Evolutionary conservation across 2,329 filamentous ascomycete genomes (phyloP).

Genomic region (Scytalidium lignicola): DNA sequence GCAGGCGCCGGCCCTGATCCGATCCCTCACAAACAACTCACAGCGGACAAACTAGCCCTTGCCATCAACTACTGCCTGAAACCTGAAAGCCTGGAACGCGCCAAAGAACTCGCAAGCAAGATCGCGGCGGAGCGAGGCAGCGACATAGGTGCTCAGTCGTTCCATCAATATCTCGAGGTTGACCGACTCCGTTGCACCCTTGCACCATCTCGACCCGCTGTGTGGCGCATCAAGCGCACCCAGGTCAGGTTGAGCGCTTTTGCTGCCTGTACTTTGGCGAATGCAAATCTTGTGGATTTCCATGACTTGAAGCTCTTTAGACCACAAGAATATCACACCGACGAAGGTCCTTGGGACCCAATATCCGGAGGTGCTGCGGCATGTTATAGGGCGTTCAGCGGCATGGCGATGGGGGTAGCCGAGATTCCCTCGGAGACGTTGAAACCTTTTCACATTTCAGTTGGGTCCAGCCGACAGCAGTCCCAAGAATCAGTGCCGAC

Average conservation of each 20-base stretch:
- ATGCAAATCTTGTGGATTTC: conserved; percentile 57
- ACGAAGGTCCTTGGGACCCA: conserved; percentile 70
- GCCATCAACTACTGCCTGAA: conserved; percentile 55
- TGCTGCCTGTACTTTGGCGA: conserved; percentile 61
- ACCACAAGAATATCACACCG: conserved; percentile 64
- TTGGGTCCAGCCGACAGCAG: conserved; percentile 22
- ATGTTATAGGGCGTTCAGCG: conserved; percentile 68
- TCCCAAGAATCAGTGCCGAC: conserved; percentile 8
- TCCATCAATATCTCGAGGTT: conserved; percentile 61
- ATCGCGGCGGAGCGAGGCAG: conserved; percentile 60
- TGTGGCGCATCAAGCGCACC: conserved; percentile 66
- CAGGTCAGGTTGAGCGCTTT: conserved; percentile 64
- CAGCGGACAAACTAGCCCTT: conserved; percentile 55
- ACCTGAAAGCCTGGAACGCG: conserved; percentile 54
- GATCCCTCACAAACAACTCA: conserved; percentile 63
- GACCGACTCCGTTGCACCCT: conserved; percentile 62
- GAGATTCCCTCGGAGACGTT: conserved; percentile 58
- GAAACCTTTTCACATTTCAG: conserved; percentile 28
- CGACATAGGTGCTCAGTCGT: conserved; percentile 38
- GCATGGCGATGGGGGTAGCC: conserved; percentile 72
- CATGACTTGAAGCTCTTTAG: conserved; percentile 63
- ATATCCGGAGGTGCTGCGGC: conserved; percentile 69
- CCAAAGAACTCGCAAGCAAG: conserved; percentile 42
- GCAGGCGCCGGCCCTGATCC: conserved; percentile 67
- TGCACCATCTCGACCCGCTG: conserved; percentile 59